phyloP scores from a whole-genome alignment of 805 yeast species.

The Crinitomyces ghanaensis region DNA sequence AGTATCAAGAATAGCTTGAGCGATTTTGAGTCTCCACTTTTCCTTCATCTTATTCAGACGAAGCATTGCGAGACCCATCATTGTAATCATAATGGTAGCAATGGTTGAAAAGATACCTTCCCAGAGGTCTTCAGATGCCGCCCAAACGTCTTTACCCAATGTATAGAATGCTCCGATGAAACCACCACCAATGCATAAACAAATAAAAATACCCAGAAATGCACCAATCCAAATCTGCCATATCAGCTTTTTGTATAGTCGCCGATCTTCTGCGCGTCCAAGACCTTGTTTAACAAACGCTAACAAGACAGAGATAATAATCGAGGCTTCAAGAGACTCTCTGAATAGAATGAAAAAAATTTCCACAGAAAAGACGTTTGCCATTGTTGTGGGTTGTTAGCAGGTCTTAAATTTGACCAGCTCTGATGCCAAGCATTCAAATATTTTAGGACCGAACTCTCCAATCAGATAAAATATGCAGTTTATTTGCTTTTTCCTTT shows the following conservation, averaged over 20 bases:
- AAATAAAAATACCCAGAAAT: constrained; percentile 53
- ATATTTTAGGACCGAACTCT: no score
- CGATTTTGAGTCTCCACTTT: constrained; percentile 92
- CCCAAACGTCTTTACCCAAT: constrained; percentile 69
- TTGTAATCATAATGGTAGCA: constrained; percentile 75
- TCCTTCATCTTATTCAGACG: constrained; percentile 91
- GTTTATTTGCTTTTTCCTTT: no score
- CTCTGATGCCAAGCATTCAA: no score
- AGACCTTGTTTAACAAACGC: constrained; percentile 85
- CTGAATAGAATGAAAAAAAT: constrained; percentile 85
- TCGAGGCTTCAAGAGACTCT: constrained; percentile 84
- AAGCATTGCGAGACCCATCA: constrained; percentile 94
- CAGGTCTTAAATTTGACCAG: no score
- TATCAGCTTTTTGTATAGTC: constrained; percentile 47
- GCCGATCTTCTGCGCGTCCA: constrained; percentile 32
- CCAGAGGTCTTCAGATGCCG: constrained; percentile 90
- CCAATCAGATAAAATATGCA: no score
- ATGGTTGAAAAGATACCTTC: constrained; percentile 88
- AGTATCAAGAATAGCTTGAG: constrained; percentile 51
- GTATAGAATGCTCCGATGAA: constrained; percentile 87
- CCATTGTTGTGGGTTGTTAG: constrained; percentile 33
- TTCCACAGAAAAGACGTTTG: constrained; percentile 42
- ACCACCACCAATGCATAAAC: constrained; percentile 78
- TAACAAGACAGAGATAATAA: constrained; percentile 76
- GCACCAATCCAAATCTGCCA: constrained; percentile 84